Evolutionary conservation across 257 asterid genomes (phyloP).

Genomic region (Echium plantagineum): DNA sequence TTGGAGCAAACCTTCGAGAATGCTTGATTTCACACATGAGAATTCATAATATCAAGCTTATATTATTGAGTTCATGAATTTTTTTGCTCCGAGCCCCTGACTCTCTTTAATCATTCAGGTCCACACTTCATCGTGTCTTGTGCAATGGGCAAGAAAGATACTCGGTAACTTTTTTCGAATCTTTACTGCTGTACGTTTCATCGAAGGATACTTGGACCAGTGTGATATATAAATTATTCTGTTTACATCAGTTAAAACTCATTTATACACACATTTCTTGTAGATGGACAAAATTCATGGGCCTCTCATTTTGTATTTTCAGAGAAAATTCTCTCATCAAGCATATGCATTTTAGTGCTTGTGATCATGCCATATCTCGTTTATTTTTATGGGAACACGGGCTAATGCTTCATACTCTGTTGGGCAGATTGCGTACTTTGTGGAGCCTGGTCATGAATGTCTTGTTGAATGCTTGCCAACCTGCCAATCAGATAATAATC

Average conservation of each 20-base stretch:
- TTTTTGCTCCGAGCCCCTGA: not conserved
- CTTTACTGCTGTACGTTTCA: constrained; percentile 1
- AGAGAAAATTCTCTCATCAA: not conserved
- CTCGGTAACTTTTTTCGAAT: constrained; percentile 46
- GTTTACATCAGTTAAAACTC: too few relatives aligned
- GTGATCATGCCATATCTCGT: not conserved
- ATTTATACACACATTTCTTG: too few relatives aligned
- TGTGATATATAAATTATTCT: not conserved
- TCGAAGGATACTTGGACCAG: not conserved
- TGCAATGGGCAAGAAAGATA: constrained; percentile 71
- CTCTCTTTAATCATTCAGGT: constrained; percentile 33
- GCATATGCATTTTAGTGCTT: not conserved
- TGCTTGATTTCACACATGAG: not conserved
- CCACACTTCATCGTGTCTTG: constrained; percentile 86
- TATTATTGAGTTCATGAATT: too few relatives aligned
- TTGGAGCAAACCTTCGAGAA: not conserved
- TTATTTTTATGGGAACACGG: not conserved
- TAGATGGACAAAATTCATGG: too few relatives aligned
- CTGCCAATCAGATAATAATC: constrained; percentile 65
- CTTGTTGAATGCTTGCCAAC: constrained; percentile 74
- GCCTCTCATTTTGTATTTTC: not conserved
- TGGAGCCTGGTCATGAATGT: constrained; percentile 65
- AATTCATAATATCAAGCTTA: too few relatives aligned
- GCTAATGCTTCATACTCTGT: constrained; percentile 7
- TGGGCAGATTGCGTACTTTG: constrained; percentile 66